A percentile compares a stretch with the other conserved stretches of the same genome.
Conservation (phyloP, 2,329 filamentous ascomycete species). For the Diaporthe sp. region DNA sequence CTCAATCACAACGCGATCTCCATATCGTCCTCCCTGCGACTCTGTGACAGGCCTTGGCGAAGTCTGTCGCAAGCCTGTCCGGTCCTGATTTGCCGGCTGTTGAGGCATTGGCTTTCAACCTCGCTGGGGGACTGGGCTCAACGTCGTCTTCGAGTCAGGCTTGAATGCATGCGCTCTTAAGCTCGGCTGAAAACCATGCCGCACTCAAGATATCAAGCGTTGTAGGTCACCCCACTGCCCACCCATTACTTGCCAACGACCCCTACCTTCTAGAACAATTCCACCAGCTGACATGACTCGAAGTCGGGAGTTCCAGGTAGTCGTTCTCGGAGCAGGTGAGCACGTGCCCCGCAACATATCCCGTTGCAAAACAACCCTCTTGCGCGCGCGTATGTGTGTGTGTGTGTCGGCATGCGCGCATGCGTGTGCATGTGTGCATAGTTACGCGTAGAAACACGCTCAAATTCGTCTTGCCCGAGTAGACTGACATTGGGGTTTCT, state of each 20-base stretch:
- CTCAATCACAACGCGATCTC: constrained; percentile 31
- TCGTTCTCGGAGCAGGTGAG: constrained; percentile 84
- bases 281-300: constrained; percentile 32
- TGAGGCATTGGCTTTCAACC: constrained; percentile 32
- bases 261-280: constrained; percentile 28
- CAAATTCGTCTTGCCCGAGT: constrained; percentile 17
- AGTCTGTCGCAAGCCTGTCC: constrained; percentile 32
- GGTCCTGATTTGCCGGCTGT: constrained; percentile 30
- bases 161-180: constrained; percentile 39
- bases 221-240: constrained; percentile 35
- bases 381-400: background rate
- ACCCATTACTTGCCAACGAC: constrained; percentile 5
- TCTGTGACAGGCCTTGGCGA: constrained; percentile 38
- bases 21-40: constrained; percentile 37
- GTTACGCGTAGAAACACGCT: background rate
- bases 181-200: constrained; percentile 39
- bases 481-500: constrained; percentile 48
- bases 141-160: constrained; percentile 25
- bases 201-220: constrained; percentile 42
- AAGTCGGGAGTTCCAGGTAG: constrained; percentile 85
- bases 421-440: background rate
- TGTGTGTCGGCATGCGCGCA: background rate
- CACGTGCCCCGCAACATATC: constrained; percentile 35
- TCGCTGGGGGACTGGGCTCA: background rate
- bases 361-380: constrained; percentile 5